Percentiles rank a stretch among this genome's conserved stretches.
These are phyloP conservation scores for Talaromyces albobiverticillius DNA, from an alignment of 2,329 filamentous ascomycete species.

Conservation along the genomic window DNA sequence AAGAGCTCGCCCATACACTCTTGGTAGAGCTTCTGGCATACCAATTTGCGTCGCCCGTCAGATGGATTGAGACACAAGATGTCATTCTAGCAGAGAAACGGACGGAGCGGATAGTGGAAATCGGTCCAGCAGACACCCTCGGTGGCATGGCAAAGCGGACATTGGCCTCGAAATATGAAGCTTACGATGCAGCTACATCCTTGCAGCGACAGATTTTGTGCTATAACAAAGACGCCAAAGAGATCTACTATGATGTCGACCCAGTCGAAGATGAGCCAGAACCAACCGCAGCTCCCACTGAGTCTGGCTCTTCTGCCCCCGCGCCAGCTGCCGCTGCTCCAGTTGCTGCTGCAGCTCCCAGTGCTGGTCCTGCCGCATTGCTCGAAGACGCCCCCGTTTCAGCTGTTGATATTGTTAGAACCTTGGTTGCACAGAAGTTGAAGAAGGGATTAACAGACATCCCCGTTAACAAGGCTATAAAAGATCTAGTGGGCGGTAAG, in stretches of 20 bases:
- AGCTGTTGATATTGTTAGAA: slow-evolving; percentile 83
- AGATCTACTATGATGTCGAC: slow-evolving; percentile 99
- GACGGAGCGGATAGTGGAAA: slow-evolving; percentile 95
- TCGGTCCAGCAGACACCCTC: slow-evolving; percentile 93
- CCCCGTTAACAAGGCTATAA: slow-evolving; percentile 93
- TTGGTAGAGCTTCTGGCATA: slow-evolving; percentile 98
- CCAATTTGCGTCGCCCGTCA: slow-evolving; percentile 96
- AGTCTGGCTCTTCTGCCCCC: slow-evolving; percentile 33
- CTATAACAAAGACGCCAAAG: slow-evolving; percentile 99
- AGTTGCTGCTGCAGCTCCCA: slow-evolving; percentile 53
- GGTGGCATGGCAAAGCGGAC: slow-evolving; percentile 97
- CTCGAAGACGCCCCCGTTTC: slow-evolving; percentile 83
- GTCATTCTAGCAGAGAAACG: slow-evolving; percentile 95
- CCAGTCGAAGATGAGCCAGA: slow-evolving; percentile 87
- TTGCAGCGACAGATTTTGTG: slow-evolving; percentile 96
- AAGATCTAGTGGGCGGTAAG: slow-evolving; percentile 94
- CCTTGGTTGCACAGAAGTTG: slow-evolving; percentile 92
- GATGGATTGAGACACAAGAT: slow-evolving; percentile 99
- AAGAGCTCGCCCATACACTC: slow-evolving; percentile 97
- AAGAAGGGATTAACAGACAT: slow-evolving; percentile 91
- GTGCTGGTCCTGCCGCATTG: slow-evolving; percentile 80
- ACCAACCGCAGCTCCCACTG: slow-evolving; percentile 39
- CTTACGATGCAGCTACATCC: slow-evolving; percentile 94
- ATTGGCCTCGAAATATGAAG: slow-evolving; percentile 94
- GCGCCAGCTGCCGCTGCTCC: slow-evolving; percentile 44